Base-by-base conservation (phyloP, 2,329 filamentous ascomycete species). In the Dothideomycetes sp. region DNA sequence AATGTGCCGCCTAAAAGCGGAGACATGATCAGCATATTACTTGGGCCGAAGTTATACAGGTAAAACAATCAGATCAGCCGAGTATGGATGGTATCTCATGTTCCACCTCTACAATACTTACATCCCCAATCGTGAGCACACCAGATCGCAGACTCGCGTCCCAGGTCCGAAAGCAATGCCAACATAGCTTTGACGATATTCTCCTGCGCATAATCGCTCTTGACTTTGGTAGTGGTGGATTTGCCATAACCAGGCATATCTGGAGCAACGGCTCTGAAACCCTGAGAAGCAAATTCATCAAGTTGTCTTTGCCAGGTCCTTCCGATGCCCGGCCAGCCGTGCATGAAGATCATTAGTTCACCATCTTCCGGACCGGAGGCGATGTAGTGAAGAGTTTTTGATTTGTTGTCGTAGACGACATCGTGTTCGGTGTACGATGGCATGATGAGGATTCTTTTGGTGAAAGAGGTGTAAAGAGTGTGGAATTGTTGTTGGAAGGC, bases 81-180 rank as follows among this genome's bases (percentile, higher is more conserved):
- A n/a, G n/a, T n/a, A n/a, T n/a, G n/a, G n/a, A n/a, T n/a, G n/a
- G n/a, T n/a, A n/a, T n/a, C n/a, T n/a, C n/a, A n/a, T n/a, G n/a
- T n/a, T n/a, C n/a, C n/a, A n/a, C n/a, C n/a, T n/a, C n/a, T n/a
- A n/a, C n/a, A n/a, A n/a, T n/a, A n/a, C n/a, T n/a, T n/a, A 13
- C 52, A 55, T 20, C 60, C 60, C 67, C 66, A 68, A 47, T 69
- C 65, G 43, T 70, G 67, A 10, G 58, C 65, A 23, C 69, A 53
- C 67, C 69, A 72, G n/a, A 73, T 50, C 2, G 67, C 67, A 6
- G 58, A 57, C 0, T 53, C 44, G 15, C 66, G 50, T 13, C 57
- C 46, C 40, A 64, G 39, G 47, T 64, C 29, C 51, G 59, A 55
- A 44, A 68, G 49, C 50, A 69, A 49, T 53, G 65, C 53, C 16